phyloP scores from a whole-genome alignment of 257 asterid genomes.

The Petunia secreta region DNA sequence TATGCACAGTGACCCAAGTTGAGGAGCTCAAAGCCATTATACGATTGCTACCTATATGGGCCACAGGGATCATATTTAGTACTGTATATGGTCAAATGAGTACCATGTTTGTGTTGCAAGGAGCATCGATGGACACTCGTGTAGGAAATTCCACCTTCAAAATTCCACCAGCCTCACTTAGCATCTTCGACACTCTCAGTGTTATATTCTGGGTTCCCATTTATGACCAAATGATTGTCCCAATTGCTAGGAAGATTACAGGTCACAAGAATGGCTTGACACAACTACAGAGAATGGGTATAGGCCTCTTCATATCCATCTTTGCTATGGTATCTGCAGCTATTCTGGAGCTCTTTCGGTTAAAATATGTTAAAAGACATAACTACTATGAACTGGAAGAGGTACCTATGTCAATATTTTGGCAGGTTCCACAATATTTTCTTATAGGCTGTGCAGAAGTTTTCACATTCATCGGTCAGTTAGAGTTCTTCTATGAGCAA shows the following conservation, averaged over 20 bases:
- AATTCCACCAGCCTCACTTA: slow-evolving; percentile 67
- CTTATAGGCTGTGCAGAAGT: slow-evolving; percentile 78
- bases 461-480: slow-evolving; percentile 66
- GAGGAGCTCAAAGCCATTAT: slow-evolving; percentile 67
- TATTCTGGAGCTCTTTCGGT: slow-evolving; percentile 56
- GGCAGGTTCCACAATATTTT: slow-evolving; percentile 80
- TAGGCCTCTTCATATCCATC: slow-evolving; percentile 66
- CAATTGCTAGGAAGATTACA: slow-evolving; percentile 55
- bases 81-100: slow-evolving; percentile 64
- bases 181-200: slow-evolving; percentile 63
- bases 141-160: slow-evolving; percentile 48
- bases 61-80: slow-evolving; percentile 66
- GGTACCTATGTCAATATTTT: slow-evolving; percentile 62
- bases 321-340: slow-evolving; percentile 69
- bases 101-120: slow-evolving; percentile 62
- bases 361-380: slow-evolving; percentile 51
- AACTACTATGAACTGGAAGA: slow-evolving; percentile 37
- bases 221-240: slow-evolving; percentile 58
- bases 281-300: slow-evolving; percentile 69
- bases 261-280: slow-evolving; percentile 72
- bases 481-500: slow-evolving; percentile 79
- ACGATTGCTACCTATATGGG: slow-evolving; percentile 65
- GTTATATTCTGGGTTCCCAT: slow-evolving; percentile 74
- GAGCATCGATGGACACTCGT: slow-evolving; percentile 54
- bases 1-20: slow-evolving; percentile 72